Base-by-base conservation (phyloP, 805 yeast genomes). In the Lipomyces anomalus region DNA sequence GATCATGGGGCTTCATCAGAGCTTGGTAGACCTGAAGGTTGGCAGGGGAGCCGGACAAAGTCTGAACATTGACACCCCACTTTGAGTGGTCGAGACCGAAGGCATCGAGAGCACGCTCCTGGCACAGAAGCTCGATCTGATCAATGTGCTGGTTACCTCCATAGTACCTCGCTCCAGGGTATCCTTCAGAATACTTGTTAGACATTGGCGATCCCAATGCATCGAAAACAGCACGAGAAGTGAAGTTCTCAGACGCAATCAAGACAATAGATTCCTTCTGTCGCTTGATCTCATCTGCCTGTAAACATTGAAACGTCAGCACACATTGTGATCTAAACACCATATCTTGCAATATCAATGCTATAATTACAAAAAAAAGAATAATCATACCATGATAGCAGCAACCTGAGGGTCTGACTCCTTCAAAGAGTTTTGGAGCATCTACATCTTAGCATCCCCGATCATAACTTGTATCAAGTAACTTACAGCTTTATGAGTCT, bases 21-120 rank as follows among this genome's bases (percentile, higher is more conserved):
- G 97, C 97, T 65, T 86, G 89, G 73, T 92, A 92, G 38, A 89
- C 97, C 67, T 92, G 90, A 67, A 92, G 76, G 72, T 92, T 92
- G 47, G 98, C 98, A 55, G 97, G 97, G 20, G 98, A 88, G 48
- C 98, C 98, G 22, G 95, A 84, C 60, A 92, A 74, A 39, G 97
- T 79, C 72, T 92, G 98, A 36, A 92, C 98, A 64, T 92, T 92
- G 57, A 89, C 97, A 47, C 98, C 98, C 98, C 98, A 92, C 65
- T 80, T 73, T 58, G 78, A 87, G 39, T 89, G 73, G 61, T 80
- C 77, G 51, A 90, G 72, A 57, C 75, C 70, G 72, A 92, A 92
- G 6, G 97, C 95, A 58, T 83, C 80, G 55, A 92, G 74, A 39
- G 98, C 98, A 71, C 98, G 83, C 62, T 84, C 71, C 73, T 89